A percentile compares a stretch with the other conserved stretches of the same genome.
Evolutionary conservation across 345 rosid species (phyloP).

Genomic region (Salix suchowensis): DNA sequence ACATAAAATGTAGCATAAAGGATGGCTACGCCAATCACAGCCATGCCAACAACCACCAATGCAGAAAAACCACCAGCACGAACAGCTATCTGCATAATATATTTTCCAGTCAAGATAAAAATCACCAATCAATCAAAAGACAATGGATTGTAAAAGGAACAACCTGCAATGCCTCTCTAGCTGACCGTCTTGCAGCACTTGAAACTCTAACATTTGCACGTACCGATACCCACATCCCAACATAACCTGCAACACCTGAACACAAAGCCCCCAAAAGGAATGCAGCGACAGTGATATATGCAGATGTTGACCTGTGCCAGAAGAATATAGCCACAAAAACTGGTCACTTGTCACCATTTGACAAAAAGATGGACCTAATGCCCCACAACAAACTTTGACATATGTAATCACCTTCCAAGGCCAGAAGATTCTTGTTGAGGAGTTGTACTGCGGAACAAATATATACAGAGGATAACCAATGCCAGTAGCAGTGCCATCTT

Average conservation of each 20-base stretch:
- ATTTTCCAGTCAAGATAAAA: slow-evolving; percentile 22
- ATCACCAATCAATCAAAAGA: slow-evolving; percentile 20
- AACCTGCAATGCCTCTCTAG: slow-evolving; percentile 99
- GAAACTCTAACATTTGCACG: slow-evolving; percentile 99
- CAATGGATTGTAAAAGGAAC: slow-evolving; percentile 13
- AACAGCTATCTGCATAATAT: slow-evolving; percentile 63
- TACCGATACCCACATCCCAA: slow-evolving; percentile 99
- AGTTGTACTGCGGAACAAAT: slow-evolving; percentile 75
- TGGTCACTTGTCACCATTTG: slow-evolving; percentile 7
- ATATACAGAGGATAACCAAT: slow-evolving; percentile 74
- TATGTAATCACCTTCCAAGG: slow-evolving; percentile 66
- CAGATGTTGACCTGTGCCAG: slow-evolving; percentile 66
- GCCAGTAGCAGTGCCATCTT: slow-evolving; percentile 96
- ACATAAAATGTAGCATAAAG: slow-evolving; percentile 91
- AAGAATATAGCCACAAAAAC: slow-evolving; percentile 10
- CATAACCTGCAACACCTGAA: slow-evolving; percentile 92
- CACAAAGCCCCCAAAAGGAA: slow-evolving; percentile 94
- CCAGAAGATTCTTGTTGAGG: slow-evolving; percentile 99
- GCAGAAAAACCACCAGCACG: slow-evolving; percentile 99
- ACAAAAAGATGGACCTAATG: slow-evolving; percentile 6
- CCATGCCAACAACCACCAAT: slow-evolving; percentile 97
- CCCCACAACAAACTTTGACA: neutral
- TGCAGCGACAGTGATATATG: slow-evolving; percentile 86
- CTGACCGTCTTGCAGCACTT: slow-evolving; percentile 98
- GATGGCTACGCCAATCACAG: slow-evolving; percentile 92